These are phyloP conservation scores for Coemansia sp. DNA, from an alignment of 192 early-diverging fungal species.

Conservation along the genomic window DNA sequence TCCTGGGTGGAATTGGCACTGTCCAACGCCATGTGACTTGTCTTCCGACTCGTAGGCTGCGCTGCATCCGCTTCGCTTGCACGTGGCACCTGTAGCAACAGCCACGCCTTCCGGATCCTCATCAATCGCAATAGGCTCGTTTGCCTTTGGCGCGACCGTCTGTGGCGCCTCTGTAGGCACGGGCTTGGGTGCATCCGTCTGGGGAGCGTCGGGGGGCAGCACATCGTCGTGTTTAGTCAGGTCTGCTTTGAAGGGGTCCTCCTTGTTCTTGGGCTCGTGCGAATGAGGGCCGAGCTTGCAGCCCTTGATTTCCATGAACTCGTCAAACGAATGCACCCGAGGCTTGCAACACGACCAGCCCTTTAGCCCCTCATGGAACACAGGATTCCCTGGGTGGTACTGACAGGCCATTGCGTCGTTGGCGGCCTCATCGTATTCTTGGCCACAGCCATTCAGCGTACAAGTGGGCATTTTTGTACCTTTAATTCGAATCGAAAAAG, in stretches of 20 bases:
- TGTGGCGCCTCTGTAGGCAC: slow-evolving; percentile 23
- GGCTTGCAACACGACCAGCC: slow-evolving; percentile 95
- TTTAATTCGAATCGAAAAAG: not conserved
- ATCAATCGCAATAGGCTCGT: slow-evolving; percentile 64
- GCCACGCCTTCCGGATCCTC: slow-evolving; percentile 73
- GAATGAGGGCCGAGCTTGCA: slow-evolving; percentile 81
- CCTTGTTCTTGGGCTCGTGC: slow-evolving; percentile 43
- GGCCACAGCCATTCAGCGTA: slow-evolving; percentile 82
- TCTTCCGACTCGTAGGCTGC: slow-evolving; percentile 65
- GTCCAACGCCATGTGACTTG: slow-evolving; percentile 25
- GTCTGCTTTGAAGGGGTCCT: slow-evolving; percentile 50
- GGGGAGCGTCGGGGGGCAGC: slow-evolving; percentile 18
- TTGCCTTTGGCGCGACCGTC: slow-evolving; percentile 27
- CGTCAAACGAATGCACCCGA: slow-evolving; percentile 86
- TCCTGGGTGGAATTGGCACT: slow-evolving; percentile 88
- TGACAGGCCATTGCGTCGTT: slow-evolving; percentile 81
- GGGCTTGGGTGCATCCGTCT: slow-evolving; percentile 10
- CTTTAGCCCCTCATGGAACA: slow-evolving; percentile 96
- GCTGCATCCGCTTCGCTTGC: slow-evolving; percentile 82
- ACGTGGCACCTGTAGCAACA: slow-evolving; percentile 71
- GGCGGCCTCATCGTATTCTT: slow-evolving; percentile 70
- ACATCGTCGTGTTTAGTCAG: slow-evolving; percentile 44
- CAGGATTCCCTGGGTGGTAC: slow-evolving; percentile 83
- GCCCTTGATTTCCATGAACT: slow-evolving; percentile 86
- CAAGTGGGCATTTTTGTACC: slow-evolving; percentile 51